These are phyloP conservation scores for Pseudogymnoascus sp. DNA, from an alignment of 2,329 filamentous ascomycete genomes.

Conservation along the genomic window DNA sequence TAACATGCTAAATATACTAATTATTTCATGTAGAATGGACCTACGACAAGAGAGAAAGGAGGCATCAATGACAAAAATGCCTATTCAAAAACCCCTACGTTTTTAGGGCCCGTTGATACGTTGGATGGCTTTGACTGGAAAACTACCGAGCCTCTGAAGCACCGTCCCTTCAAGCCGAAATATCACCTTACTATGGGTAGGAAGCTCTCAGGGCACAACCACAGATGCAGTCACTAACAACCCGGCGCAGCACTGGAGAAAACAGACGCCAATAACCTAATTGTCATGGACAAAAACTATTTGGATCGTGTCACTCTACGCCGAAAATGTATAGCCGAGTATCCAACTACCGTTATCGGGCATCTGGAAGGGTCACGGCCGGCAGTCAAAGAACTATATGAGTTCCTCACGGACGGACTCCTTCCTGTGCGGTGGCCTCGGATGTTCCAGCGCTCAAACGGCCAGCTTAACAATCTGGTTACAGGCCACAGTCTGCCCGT, in stretches of 20 bases:
- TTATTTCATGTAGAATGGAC: not conserved
- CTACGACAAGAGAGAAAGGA: not conserved
- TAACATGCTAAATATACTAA: not conserved
- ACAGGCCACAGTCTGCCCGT: constrained; percentile 36
- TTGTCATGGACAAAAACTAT: constrained; percentile 53
- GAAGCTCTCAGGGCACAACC: constrained; percentile 10
- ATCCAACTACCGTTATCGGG: constrained; percentile 33
- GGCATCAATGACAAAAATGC: not conserved
- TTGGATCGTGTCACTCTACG: constrained; percentile 41
- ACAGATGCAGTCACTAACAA: not conserved
- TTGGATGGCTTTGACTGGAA: constrained; percentile 42
- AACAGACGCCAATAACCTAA: constrained; percentile 42
- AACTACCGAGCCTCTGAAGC: constrained; percentile 40
- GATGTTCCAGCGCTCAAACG: constrained; percentile 35
- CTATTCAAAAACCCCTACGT: not conserved
- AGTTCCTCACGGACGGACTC: constrained; percentile 44
- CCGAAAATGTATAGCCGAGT: constrained; percentile 34
- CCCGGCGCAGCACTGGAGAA: constrained; percentile 40
- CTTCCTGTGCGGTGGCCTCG: constrained; percentile 47
- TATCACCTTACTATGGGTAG: constrained; percentile 57
- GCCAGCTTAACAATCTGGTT: constrained; percentile 33
- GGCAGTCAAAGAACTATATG: constrained; percentile 48
- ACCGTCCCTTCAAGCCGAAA: constrained; percentile 50
- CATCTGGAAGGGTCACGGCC: constrained; percentile 29
- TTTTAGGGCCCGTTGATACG: constrained; percentile 22